Evolutionary conservation across 129 eudicot genomes (phyloP).

Genomic region (Glebionis coronaria): DNA sequence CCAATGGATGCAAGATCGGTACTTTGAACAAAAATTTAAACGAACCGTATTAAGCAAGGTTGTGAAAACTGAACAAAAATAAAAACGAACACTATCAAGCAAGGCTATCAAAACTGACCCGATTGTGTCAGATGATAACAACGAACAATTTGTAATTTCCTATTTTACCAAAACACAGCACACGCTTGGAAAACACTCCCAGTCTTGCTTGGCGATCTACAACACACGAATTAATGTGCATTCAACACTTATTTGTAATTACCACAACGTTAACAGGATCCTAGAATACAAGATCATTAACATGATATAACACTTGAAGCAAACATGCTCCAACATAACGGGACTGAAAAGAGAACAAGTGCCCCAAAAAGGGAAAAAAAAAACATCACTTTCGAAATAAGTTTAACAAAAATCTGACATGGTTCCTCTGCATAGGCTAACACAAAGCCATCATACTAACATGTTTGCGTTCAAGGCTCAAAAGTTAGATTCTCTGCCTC

Average conservation of each 20-base stretch:
- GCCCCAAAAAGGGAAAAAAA: background rate
- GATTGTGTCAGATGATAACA: no score
- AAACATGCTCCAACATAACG: slow-evolving; percentile 2
- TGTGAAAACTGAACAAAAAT: no score
- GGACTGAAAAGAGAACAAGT: slow-evolving; percentile 4
- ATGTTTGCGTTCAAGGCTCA: slow-evolving; percentile 44
- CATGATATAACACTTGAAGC: slow-evolving; percentile 4
- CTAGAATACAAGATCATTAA: background rate
- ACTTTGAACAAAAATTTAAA: no score
- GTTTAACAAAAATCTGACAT: background rate
- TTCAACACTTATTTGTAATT: background rate
- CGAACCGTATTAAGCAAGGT: no score
- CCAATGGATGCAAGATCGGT: no score
- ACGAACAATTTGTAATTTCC: no score
- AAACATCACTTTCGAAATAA: slow-evolving; percentile 9
- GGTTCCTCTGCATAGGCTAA: slow-evolving; percentile 11
- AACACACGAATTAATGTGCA: background rate
- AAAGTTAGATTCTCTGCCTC: slow-evolving; percentile 78
- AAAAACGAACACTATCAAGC: no score
- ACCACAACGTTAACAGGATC: background rate
- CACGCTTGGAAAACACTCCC: background rate
- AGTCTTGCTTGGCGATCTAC: background rate
- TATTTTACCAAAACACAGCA: background rate
- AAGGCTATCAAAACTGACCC: no score
- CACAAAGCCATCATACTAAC: background rate